Percentiles rank a stretch among this genome's conserved stretches.
phyloP scores from a whole-genome alignment of 2,329 filamentous ascomycete species.

The Penicillium palitans region DNA sequence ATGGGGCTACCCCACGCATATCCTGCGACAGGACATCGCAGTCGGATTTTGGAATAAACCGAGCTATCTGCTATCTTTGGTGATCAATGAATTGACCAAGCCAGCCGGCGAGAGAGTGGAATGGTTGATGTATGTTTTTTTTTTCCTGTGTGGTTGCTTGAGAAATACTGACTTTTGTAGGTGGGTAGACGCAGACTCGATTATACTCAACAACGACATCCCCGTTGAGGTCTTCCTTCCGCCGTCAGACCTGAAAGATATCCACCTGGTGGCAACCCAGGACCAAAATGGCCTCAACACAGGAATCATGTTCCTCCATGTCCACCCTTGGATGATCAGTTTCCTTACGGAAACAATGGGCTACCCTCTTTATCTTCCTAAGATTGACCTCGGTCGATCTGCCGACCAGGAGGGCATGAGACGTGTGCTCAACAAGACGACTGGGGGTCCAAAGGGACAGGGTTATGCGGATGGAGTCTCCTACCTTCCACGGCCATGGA shows the following conservation, averaged over 20 bases:
- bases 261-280: slow-evolving; percentile 34
- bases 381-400: slow-evolving; percentile 21
- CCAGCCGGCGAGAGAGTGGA: slow-evolving; percentile 32
- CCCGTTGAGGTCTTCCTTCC: slow-evolving; percentile 37
- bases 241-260: slow-evolving; percentile 28
- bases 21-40: slow-evolving; percentile 35
- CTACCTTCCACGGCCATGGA: slow-evolving; percentile 29
- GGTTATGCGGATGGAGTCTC: slow-evolving; percentile 19
- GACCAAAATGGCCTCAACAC: slow-evolving; percentile 39
- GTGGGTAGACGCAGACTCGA: slow-evolving; percentile 38
- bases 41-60: slow-evolving; percentile 41
- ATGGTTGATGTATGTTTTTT: slow-evolving; percentile 38
- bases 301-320: slow-evolving; percentile 38
- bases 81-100: slow-evolving; percentile 38
- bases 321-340: slow-evolving; percentile 36
- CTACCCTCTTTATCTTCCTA: slow-evolving; percentile 26
- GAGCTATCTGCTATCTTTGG: slow-evolving; percentile 30
- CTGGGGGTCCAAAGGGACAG: slow-evolving; percentile 15
- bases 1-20: slow-evolving; percentile 39
- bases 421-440: slow-evolving; percentile 22
- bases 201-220: slow-evolving; percentile 38
- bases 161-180: slow-evolving; percentile 14
- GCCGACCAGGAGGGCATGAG: slow-evolving; percentile 28
- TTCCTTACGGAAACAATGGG: slow-evolving; percentile 32
- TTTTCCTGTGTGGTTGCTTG: not conserved